phyloP scores from a whole-genome alignment of 441 rosid genomes.

The Gossypium davidsonii region DNA sequence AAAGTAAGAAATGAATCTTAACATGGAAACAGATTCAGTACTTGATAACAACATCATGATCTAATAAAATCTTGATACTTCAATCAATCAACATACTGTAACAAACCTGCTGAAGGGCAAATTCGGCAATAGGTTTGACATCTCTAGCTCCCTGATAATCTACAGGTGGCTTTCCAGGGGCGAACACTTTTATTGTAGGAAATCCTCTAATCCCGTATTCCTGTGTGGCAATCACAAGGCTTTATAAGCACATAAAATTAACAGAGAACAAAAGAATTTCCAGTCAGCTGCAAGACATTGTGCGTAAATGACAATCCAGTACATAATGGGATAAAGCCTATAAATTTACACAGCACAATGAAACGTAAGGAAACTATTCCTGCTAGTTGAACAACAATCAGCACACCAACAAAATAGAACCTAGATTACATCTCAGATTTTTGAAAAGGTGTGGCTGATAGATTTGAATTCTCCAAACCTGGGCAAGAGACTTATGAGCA shows the following conservation, averaged over 20 bases:
- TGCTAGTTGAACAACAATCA: not conserved
- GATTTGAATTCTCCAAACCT: conserved; percentile 41
- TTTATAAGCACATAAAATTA: not conserved
- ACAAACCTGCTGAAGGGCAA: conserved; percentile 77
- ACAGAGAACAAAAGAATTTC: not conserved
- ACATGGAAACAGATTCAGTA: not conserved
- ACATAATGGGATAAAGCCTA: not conserved
- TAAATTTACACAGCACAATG: not conserved
- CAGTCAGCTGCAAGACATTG: not conserved
- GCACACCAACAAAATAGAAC: not conserved
- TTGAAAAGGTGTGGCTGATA: not conserved
- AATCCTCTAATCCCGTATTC: conserved; percentile 90
- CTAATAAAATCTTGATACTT: too few relatives aligned
- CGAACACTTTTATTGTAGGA: conserved; percentile 93
- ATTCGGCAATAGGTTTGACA: conserved; percentile 85
- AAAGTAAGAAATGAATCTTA: not conserved
- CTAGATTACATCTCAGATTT: not conserved
- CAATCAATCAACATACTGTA: conserved; percentile 1
- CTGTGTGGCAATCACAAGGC: conserved; percentile 34
- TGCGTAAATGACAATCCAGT: not conserved
- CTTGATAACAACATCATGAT: not conserved
- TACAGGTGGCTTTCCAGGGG: conserved; percentile 82
- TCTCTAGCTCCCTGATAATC: conserved; percentile 97
- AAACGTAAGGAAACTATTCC: not conserved
- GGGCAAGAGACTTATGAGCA: conserved; percentile 86